Conservation (phyloP, 2,329 filamentous ascomycete genomes). For the Cylindrodendrum hubeiense region DNA sequence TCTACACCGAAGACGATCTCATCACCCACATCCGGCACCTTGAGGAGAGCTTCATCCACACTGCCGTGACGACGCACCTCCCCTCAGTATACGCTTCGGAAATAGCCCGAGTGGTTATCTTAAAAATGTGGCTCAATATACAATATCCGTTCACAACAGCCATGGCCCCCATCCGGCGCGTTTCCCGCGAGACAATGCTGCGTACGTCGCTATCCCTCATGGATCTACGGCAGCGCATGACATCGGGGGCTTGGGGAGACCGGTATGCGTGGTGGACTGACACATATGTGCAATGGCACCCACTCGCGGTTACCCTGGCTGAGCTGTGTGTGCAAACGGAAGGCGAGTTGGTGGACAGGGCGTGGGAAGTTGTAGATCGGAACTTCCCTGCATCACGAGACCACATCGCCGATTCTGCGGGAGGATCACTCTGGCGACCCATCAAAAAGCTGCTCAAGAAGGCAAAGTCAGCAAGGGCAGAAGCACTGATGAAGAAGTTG, state of each 20-base stretch:
- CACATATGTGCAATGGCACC: conserved; percentile 67
- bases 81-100: conserved; percentile 54
- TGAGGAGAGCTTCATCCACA: conserved; percentile 54
- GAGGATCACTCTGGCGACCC: conserved; percentile 66
- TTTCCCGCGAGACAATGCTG: conserved; percentile 57
- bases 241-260: conserved; percentile 48
- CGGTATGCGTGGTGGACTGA: conserved; percentile 62
- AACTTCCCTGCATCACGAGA: conserved; percentile 58
- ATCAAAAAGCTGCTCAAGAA: conserved; percentile 65
- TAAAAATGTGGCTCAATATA: conserved; percentile 60
- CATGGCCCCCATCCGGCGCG: conserved; percentile 43
- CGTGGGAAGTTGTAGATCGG: conserved; percentile 62
- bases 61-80: conserved; percentile 48
- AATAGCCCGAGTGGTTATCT: conserved; percentile 56
- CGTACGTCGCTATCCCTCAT: conserved; percentile 62
- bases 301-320: conserved; percentile 64
- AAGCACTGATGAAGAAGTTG: conserved; percentile 45
- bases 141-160: conserved; percentile 57
- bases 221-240: conserved; percentile 53
- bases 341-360: conserved; percentile 59
- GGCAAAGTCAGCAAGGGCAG: conserved; percentile 56
- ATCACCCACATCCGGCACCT: conserved; percentile 53
- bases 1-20: conserved; percentile 54
- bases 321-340: conserved; percentile 63
- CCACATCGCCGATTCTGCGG: conserved; percentile 62